A percentile compares a stretch with the other conserved stretches of the same genome.
These are phyloP conservation scores for Pseudocercospora macadamiae DNA, from an alignment of 2,329 filamentous ascomycete genomes.

Conservation along the genomic window DNA sequence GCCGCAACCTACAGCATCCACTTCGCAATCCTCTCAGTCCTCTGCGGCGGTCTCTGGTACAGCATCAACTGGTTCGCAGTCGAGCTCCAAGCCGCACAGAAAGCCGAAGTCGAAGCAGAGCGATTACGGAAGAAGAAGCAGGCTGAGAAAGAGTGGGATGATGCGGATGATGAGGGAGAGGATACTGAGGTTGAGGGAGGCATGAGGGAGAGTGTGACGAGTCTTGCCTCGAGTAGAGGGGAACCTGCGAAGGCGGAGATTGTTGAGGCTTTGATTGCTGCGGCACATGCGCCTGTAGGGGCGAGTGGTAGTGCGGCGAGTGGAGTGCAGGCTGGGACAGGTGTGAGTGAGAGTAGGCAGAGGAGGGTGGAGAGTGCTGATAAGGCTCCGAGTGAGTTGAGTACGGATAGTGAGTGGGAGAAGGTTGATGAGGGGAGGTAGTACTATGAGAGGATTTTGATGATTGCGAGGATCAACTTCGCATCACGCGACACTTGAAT, in stretches of 20 bases:
- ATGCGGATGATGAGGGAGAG: slow-evolving; percentile 50
- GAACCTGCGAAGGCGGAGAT: slow-evolving; percentile 9
- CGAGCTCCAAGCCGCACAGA: slow-evolving; percentile 58
- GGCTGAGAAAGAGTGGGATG: slow-evolving; percentile 48
- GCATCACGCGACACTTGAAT: slow-evolving; percentile 1
- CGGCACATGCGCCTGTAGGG: slow-evolving; percentile 2
- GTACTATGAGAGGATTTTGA: slow-evolving; percentile 27
- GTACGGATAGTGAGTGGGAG: slow-evolving; percentile 97
- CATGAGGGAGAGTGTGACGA: slow-evolving; percentile 20
- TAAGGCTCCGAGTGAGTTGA: slow-evolving; percentile 37
- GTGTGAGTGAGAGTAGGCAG: slow-evolving; percentile 24
- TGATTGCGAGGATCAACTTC: not conserved
- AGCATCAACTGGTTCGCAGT: slow-evolving; percentile 95
- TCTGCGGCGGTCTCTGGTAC: slow-evolving; percentile 85
- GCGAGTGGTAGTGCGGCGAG: slow-evolving; percentile 16
- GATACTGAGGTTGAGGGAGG: slow-evolving; percentile 49
- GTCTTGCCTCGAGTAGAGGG: slow-evolving; percentile 14
- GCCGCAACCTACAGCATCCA: slow-evolving; percentile 84
- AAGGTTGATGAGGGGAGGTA: slow-evolving; percentile 74
- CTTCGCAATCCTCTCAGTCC: slow-evolving; percentile 77
- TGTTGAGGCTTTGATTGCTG: not conserved
- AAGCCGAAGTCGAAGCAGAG: slow-evolving; percentile 54
- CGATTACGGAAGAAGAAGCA: slow-evolving; percentile 44
- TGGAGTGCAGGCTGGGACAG: slow-evolving; percentile 10
- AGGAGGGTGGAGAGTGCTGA: slow-evolving; percentile 28